A percentile compares a stretch with the other conserved stretches of the same genome.
phyloP scores from a whole-genome alignment of 2,329 filamentous ascomycete species.

The Fusarium secorum region DNA sequence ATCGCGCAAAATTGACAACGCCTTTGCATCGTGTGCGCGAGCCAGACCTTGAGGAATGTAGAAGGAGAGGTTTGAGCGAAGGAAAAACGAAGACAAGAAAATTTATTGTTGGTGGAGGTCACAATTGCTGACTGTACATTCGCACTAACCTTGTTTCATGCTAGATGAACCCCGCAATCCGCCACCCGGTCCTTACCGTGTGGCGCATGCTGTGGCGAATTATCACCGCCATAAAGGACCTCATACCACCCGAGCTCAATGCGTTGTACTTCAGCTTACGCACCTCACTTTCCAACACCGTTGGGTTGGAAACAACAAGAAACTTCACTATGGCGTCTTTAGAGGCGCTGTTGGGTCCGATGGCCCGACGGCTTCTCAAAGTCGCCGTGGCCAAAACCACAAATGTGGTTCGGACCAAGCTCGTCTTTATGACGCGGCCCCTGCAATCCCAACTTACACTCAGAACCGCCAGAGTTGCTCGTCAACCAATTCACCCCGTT shows the following conservation, averaged over 20 bases:
- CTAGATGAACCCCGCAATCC: slow-evolving; percentile 38
- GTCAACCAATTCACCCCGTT: slow-evolving; percentile 64
- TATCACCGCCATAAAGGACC: slow-evolving; percentile 38
- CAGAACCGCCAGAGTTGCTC: slow-evolving; percentile 49
- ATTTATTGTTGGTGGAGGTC: slow-evolving; percentile 39
- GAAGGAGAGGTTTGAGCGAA: slow-evolving; percentile 23
- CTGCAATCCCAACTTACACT: slow-evolving; percentile 55
- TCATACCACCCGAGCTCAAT: slow-evolving; percentile 21
- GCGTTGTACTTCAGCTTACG: slow-evolving; percentile 22
- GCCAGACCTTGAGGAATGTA: slow-evolving; percentile 36
- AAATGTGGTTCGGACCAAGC: slow-evolving; percentile 59
- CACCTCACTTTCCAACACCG: slow-evolving; percentile 34
- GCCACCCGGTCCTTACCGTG: slow-evolving; percentile 34
- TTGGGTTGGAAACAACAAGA: slow-evolving; percentile 34
- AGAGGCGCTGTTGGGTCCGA: slow-evolving; percentile 65
- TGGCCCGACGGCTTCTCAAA: slow-evolving; percentile 63
- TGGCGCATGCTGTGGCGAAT: slow-evolving; percentile 49
- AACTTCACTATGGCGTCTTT: slow-evolving; percentile 60
- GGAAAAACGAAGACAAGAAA: slow-evolving; percentile 32
- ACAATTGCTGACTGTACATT: slow-evolving; percentile 34
- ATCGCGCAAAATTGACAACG: slow-evolving; percentile 14
- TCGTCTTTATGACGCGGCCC: slow-evolving; percentile 55
- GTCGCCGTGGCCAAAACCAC: slow-evolving; percentile 60
- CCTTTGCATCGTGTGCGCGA: slow-evolving; percentile 37
- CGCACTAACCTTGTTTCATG: slow-evolving; percentile 36